Conservation (phyloP, 179 eudicot genomes). For the Carnegiea gigantea region DNA sequence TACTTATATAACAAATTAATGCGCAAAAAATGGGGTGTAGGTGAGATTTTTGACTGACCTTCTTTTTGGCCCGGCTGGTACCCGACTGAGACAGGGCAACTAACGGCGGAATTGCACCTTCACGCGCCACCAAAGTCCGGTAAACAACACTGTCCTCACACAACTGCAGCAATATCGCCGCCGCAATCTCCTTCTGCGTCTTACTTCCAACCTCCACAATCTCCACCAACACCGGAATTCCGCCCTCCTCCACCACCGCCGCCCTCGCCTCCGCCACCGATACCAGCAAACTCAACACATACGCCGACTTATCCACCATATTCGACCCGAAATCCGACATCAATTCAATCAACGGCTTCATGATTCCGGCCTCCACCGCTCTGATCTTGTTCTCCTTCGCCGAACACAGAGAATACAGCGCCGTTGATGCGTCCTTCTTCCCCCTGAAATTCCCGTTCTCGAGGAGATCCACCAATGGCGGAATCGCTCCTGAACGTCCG, state of each 20-base stretch:
- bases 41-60: constrained; percentile 38
- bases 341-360: constrained; percentile 72
- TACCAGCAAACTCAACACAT: constrained; percentile 56
- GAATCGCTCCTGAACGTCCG: constrained; percentile 44
- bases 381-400: constrained; percentile 63
- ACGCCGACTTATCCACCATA: constrained; percentile 92
- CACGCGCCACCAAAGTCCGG: constrained; percentile 71
- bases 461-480: constrained; percentile 33
- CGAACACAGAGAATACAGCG: constrained; percentile 65
- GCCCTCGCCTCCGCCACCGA: constrained; percentile 53
- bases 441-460: constrained; percentile 34
- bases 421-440: constrained; percentile 78
- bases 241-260: constrained; percentile 67
- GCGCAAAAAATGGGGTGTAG: neutral
- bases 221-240: constrained; percentile 72
- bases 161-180: constrained; percentile 48
- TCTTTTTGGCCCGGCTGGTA: constrained; percentile 59
- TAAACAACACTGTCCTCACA: constrained; percentile 60
- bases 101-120: constrained; percentile 68
- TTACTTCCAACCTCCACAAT: constrained; percentile 60
- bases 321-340: constrained; percentile 82
- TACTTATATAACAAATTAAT: neutral
- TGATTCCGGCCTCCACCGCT: constrained; percentile 68
- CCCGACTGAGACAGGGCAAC: constrained; percentile 66
- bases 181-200: constrained; percentile 69